A percentile compares a stretch with the other conserved stretches of the same genome.
Evolutionary conservation across 805 yeast species (phyloP).

Genomic region (Candida golubevii): DNA sequence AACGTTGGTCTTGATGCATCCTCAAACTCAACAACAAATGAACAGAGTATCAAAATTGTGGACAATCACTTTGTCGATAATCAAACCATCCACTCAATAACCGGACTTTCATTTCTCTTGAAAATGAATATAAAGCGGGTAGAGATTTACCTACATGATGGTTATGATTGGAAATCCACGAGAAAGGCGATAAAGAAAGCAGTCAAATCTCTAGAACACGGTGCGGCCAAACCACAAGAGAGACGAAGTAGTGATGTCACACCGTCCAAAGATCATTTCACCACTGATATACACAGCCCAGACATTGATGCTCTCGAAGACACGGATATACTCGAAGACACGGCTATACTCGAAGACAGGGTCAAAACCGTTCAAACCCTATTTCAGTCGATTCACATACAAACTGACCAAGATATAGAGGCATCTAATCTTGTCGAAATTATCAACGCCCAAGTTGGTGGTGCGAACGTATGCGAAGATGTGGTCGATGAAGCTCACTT

Average conservation of each 20-base stretch:
- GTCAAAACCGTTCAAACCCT: conserved; percentile 48
- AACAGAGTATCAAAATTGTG: conserved; percentile 1
- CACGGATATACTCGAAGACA: conserved; percentile 6
- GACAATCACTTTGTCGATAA: conserved; percentile 14
- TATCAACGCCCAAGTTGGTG: conserved; percentile 45
- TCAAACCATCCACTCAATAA: neutral
- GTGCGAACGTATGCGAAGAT: conserved; percentile 9
- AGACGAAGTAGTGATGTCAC: too few relatives aligned
- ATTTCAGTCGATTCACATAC: conserved; percentile 76
- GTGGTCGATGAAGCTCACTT: conserved; percentile 11
- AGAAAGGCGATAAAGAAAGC: conserved; percentile 48
- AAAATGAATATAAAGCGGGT: conserved; percentile 37
- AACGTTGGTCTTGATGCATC: conserved; percentile 1
- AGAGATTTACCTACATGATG: conserved; percentile 64
- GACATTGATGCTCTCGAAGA: conserved; percentile 8
- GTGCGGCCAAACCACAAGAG: neutral
- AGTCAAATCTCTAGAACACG: conserved; percentile 3
- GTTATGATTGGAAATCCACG: conserved; percentile 88
- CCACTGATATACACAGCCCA: neutral
- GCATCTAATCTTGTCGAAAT: conserved; percentile 44
- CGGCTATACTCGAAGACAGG: neutral
- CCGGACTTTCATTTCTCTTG: conserved; percentile 23
- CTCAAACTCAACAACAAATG: neutral
- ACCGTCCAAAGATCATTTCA: neutral
- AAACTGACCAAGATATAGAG: conserved; percentile 46